Evolutionary conservation across 306 rosid genomes (phyloP), one percentile per base, ranked within the genome.

Genomic region (Myrica gale): DNA sequence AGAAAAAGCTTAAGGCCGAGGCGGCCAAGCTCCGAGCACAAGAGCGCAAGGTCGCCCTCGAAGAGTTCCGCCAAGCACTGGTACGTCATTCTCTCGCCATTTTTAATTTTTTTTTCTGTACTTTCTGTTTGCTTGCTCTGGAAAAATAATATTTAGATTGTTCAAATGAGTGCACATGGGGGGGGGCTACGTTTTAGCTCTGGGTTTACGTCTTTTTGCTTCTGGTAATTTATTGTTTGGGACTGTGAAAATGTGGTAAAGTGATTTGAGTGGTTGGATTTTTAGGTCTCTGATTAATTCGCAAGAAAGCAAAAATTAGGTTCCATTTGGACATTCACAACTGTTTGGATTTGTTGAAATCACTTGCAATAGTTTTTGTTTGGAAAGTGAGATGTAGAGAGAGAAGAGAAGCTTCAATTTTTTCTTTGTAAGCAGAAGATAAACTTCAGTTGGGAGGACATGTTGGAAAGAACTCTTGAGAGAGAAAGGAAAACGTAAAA

Each of bases 61-160:
- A 84, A 52, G 90, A 87, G 86, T 78, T 87, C 43, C 90, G 84
- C 11, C 82, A 71, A 78, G 80, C 87, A 41, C 84, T 87, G 39
- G 90, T 87, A 80, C 44, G 58, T 9, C 21, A 1, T 8, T 37
- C 46, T 54, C 8, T 68, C 15, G 5, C 41, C 20, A 7, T 46
- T 56, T 4, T 73, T 15, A 53, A 17, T 0, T 57, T 32, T 71
- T 63, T 20, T 20, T 57, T 53, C 26, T 11, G 4, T 68, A 41
- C 6, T 10, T 5, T 41, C 3, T 16, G 79, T 68, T 68, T 68
- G 68, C 67, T 76, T 63, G 4, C 76, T 26, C 32, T 26, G 32
- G 32, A 1, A 26, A 26, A 26, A 1, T 26, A 26, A 26, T 26
- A 26, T 26, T 26, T 26, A 26, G 32, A 26, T 26, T 0, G 32